Evolutionary conservation across 2,329 filamentous ascomycete genomes (phyloP).

Genomic region (Ophiocordyceps australis): DNA sequence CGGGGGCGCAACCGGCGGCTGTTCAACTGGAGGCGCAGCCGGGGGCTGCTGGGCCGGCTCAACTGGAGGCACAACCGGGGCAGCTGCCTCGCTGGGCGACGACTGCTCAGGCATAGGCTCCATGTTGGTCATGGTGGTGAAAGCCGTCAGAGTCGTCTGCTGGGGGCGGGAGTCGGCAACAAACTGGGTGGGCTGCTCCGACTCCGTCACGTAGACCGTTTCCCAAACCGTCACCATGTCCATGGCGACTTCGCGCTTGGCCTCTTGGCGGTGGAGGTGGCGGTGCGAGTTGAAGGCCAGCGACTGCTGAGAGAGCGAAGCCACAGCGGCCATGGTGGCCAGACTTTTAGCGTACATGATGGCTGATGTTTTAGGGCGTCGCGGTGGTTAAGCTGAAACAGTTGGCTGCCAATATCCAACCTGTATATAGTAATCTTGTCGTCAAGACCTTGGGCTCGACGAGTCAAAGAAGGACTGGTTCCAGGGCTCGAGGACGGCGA

Average conservation of each 20-base stretch:
- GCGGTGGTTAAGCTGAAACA: neutral
- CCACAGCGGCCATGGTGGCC: slow-evolving; percentile 20
- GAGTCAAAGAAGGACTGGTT: no score
- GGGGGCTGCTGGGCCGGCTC: neutral
- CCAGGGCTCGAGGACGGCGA: no score
- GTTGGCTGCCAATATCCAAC: no score
- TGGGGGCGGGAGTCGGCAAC: slow-evolving; percentile 1
- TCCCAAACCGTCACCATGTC: slow-evolving; percentile 21
- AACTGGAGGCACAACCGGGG: neutral
- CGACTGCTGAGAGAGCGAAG: slow-evolving; percentile 23
- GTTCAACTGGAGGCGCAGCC: neutral
- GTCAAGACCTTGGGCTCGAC: no score
- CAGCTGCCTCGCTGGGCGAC: no score
- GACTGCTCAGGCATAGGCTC: no score
- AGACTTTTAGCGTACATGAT: slow-evolving; percentile 26
- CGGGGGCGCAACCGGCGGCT: no score
- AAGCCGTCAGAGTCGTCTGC: neutral
- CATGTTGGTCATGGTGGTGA: neutral
- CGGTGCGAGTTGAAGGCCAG: slow-evolving; percentile 23
- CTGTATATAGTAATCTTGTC: no score
- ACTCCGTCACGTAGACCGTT: slow-evolving; percentile 18
- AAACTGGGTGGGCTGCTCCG: slow-evolving; percentile 1
- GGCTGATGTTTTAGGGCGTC: slow-evolving; percentile 2
- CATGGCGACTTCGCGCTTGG: slow-evolving; percentile 15
- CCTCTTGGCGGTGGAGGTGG: slow-evolving; percentile 15